Conservation (phyloP, 257 asterid genomes). For the Salvia miltiorrhiza region DNA sequence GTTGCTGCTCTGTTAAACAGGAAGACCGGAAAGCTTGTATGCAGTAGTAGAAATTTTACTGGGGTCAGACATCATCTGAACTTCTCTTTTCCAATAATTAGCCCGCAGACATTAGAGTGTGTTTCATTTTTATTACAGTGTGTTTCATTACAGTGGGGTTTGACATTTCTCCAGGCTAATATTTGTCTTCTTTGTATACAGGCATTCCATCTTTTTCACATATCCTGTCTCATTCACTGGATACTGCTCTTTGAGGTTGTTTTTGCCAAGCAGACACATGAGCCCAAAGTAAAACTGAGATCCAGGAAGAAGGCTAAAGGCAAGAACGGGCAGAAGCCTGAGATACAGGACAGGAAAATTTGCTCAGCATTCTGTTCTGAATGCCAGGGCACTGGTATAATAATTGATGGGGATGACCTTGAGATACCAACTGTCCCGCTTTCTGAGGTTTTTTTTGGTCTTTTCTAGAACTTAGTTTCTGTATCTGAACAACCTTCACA, state of each 20-base stretch:
- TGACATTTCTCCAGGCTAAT: background rate
- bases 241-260: constrained; percentile 72
- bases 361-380: constrained; percentile 70
- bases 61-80: constrained; percentile 53
- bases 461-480: background rate
- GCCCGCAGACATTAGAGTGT: no score
- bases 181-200: constrained; percentile 23
- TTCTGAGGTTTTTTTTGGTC: constrained; percentile 63
- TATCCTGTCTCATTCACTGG: constrained; percentile 92
- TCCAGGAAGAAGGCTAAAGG: no score
- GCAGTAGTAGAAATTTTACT: constrained; percentile 86
- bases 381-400: constrained; percentile 88
- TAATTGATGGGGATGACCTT: constrained; percentile 46
- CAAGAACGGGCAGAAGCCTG: constrained; percentile 42
- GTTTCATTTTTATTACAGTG: no score
- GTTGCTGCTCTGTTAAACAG: constrained; percentile 78
- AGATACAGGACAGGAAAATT: constrained; percentile 31
- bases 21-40: constrained; percentile 78
- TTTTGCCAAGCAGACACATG: constrained; percentile 35
- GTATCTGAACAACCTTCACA: background rate
- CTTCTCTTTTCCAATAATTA: background rate
- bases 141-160: no score
- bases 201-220: constrained; percentile 89
- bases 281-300: constrained; percentile 36
- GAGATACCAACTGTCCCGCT: constrained; percentile 83